These are phyloP conservation scores for Alternaria consortialis DNA, from an alignment of 2,329 filamentous ascomycete species.

Conservation along the genomic window DNA sequence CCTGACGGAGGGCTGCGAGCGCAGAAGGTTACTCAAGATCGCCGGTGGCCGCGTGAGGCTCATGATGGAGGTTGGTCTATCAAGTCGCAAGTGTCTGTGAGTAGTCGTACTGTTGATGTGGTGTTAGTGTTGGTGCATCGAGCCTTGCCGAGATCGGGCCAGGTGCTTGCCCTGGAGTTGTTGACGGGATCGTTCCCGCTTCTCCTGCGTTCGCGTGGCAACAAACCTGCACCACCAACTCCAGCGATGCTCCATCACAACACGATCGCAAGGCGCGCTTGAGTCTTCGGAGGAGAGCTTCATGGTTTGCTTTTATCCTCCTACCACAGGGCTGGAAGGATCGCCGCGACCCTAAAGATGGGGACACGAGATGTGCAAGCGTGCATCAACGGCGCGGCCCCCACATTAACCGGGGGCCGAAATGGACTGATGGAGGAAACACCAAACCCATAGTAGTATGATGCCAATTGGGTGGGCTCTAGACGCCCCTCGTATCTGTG, in stretches of 20 bases:
- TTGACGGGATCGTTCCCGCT: neutral
- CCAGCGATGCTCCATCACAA: neutral
- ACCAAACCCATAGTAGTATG: neutral
- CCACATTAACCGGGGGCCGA: constrained; percentile 6
- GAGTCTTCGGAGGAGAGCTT: neutral
- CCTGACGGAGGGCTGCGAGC: neutral
- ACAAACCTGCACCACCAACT: neutral
- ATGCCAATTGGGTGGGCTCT: neutral
- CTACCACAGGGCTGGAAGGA: constrained; percentile 1
- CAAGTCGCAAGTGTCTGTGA: too few species aligned
- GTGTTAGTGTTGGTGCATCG: neutral
- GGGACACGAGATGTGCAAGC: neutral
- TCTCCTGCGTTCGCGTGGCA: neutral
- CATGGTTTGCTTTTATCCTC: neutral
- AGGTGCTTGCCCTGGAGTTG: neutral
- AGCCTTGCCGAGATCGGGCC: neutral
- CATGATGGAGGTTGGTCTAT: too few species aligned
- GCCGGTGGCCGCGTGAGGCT: too few species aligned
- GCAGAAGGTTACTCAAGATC: neutral
- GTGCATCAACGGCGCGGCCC: neutral
- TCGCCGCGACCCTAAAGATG: neutral
- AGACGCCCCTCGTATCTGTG: neutral
- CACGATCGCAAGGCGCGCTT: neutral
- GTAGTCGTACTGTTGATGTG: neutral
- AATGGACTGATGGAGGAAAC: neutral